phyloP scores from a whole-genome alignment of 805 yeast species.

The Candida maltosa region DNA sequence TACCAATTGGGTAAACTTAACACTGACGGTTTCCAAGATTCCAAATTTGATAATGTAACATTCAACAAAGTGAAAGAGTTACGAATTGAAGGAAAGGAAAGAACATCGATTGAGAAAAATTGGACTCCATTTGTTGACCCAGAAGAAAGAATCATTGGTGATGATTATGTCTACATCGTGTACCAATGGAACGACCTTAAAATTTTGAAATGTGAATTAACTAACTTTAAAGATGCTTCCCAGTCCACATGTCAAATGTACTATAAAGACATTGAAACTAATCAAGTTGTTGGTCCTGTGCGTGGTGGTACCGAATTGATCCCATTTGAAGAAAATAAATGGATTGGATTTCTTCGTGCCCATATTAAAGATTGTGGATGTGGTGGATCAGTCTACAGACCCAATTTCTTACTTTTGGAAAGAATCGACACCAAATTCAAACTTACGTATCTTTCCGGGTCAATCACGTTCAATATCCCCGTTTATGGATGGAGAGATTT shows the following conservation, averaged over 20 bases:
- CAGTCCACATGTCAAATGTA: constrained; percentile 4
- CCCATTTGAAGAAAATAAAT: constrained; percentile 26
- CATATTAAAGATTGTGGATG: constrained; percentile 37
- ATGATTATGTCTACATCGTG: constrained; percentile 25
- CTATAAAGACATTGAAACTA: constrained; percentile 5
- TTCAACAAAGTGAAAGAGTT: constrained; percentile 21
- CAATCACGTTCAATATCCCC: constrained; percentile 27
- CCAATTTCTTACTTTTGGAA: constrained; percentile 31
- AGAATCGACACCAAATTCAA: constrained; percentile 15
- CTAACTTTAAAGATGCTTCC: constrained; percentile 9
- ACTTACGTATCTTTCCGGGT: constrained; percentile 29
- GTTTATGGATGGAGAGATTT: constrained; percentile 26
- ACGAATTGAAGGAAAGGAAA: constrained; percentile 8
- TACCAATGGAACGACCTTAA: constrained; percentile 31
- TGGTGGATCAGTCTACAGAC: constrained; percentile 34
- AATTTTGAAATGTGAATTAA: constrained; percentile 22
- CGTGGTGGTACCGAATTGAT: constrained; percentile 36
- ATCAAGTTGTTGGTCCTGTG: constrained; percentile 25
- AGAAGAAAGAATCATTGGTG: constrained; percentile 17
- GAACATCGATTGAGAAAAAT: constrained; percentile 22
- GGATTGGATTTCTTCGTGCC: constrained; percentile 40
- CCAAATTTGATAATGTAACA: constrained; percentile 10
- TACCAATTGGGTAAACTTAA: constrained; percentile 26
- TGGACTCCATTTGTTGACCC: constrained; percentile 39
- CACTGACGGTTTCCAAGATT: constrained; percentile 18